Base-by-base conservation (phyloP, 352 stramenopile genomes). In the Aphanomyces euteiches region DNA sequence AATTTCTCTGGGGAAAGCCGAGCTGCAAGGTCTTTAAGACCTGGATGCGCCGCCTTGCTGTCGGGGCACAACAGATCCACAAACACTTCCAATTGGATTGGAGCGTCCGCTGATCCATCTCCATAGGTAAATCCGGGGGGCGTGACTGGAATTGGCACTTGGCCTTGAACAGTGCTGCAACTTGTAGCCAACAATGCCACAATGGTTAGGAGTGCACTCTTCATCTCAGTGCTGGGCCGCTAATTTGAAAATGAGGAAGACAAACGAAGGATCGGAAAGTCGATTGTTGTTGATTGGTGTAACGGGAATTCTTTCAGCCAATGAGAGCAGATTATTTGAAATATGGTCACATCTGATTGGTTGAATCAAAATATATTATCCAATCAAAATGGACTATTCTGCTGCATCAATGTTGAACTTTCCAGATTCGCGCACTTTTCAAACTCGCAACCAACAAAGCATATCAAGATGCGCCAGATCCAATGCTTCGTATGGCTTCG, bases 41-140 rank as follows among this genome's bases (percentile, higher is more conserved):
- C 75, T 13, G 74, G 69, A 60, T 78, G 76, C 66, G 74, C 77
- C 19, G 74, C 54, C 56, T 76, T 76, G 63, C 77, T 80, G 41
- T 73, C 74, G 17, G 77, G 77, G 63, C 77, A 82, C 28, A 82
- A 68, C 73, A 92, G 69, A 63, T 94, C 85, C n/a, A 94, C 77
- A 68, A 89, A 94, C 28, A 83, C 86, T 76, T 94, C 87, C 47
- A 94, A 80, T 72, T 94, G 87, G 39, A 94, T 81, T 39, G 80
- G 77, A 3, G 87, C 87, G 15, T 80, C 69, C 5, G 83, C 79
- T 12, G 47, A 75, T 5, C 87, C 84, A 2, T 78, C 54, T 13
- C 82, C 81, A 17, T 88, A 67, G 1, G 80, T 87, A 61, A 92
- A 92, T 0, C 87, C 87, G 21, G 82, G 82, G 1, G 79, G 84